phyloP scores from a whole-genome alignment of 768 basidiomycete genomes.

The Hypsizygus marmoreus region DNA sequence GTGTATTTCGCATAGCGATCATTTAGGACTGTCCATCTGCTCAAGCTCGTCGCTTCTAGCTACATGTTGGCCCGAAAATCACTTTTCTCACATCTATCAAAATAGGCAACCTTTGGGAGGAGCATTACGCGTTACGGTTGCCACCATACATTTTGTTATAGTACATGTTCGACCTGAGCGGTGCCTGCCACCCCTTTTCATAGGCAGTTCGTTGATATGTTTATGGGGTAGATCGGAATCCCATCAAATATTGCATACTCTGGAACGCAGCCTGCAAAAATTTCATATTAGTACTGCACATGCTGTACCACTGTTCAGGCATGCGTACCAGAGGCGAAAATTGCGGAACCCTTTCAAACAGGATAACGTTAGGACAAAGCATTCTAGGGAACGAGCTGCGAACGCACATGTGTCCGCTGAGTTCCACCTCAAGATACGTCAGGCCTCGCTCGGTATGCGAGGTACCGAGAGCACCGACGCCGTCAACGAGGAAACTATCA shows the following conservation, averaged over 20 bases:
- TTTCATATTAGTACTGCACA: conserved; percentile 2
- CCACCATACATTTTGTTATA: too few species aligned
- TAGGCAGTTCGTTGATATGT: too few species aligned
- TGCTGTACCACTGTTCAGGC: background rate
- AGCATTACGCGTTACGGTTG: too few species aligned
- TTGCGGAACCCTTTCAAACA: conserved; percentile 55
- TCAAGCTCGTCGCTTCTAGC: too few species aligned
- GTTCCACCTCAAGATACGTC: conserved; percentile 64
- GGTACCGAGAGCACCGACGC: conserved; percentile 66
- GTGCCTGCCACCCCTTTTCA: too few species aligned
- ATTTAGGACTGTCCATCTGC: too few species aligned
- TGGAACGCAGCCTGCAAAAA: conserved; percentile 61
- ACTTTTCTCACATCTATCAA: too few species aligned
- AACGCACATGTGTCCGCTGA: conserved; percentile 73
- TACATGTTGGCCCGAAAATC: too few species aligned
- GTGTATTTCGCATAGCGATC: too few species aligned
- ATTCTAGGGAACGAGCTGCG: background rate
- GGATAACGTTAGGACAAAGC: conserved; percentile 3
- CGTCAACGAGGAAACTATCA: conserved; percentile 73
- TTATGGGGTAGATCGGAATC: conserved; percentile 54
- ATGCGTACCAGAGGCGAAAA: conserved; percentile 58
- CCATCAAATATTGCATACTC: conserved; percentile 69
- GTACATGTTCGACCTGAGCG: too few species aligned
- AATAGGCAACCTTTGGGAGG: too few species aligned
- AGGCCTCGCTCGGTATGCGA: conserved; percentile 68